phyloP scores from a whole-genome alignment of 139 green algal genomes.

The Chlorella sp. region DNA sequence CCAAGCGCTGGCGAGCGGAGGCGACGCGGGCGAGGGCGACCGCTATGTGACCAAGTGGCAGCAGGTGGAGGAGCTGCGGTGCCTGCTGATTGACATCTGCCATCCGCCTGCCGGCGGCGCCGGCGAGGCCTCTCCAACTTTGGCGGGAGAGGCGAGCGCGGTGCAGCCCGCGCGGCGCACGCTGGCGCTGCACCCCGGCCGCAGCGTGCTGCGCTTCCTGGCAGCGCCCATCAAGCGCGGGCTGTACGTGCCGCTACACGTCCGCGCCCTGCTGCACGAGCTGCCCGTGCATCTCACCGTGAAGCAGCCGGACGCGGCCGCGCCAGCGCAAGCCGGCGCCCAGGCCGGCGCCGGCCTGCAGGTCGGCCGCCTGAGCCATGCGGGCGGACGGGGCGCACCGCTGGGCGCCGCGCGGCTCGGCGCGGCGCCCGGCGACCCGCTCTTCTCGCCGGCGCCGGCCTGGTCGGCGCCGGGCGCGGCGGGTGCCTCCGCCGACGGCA shows the following conservation, averaged over 20 bases:
- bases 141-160: too few relatives aligned
- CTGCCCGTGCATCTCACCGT: conserved; percentile 14
- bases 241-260: conserved; percentile 51
- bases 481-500: too few relatives aligned
- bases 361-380: too few relatives aligned
- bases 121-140: too few relatives aligned
- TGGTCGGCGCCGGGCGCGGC: too few relatives aligned
- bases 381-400: too few relatives aligned
- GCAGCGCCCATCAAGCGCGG: conserved; percentile 44
- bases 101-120: neutral
- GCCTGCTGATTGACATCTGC: conserved; percentile 9
- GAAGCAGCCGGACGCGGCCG: neutral
- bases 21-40: neutral
- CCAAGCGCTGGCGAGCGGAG: neutral
- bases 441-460: too few relatives aligned
- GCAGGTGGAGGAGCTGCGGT: conserved; percentile 52
- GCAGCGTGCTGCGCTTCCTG: conserved; percentile 46
- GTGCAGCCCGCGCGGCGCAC: too few relatives aligned
- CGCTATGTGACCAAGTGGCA: conserved; percentile 44
- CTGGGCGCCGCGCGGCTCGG: too few relatives aligned
- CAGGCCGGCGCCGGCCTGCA: too few relatives aligned
- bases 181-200: conserved; percentile 41
- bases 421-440: too few relatives aligned
- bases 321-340: neutral
- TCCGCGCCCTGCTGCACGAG: conserved; percentile 9